Evolutionary conservation across 768 basidiomycete genomes (phyloP), one percentile per base, ranked within the genome.

Genomic region (Hygrophorus russula): DNA sequence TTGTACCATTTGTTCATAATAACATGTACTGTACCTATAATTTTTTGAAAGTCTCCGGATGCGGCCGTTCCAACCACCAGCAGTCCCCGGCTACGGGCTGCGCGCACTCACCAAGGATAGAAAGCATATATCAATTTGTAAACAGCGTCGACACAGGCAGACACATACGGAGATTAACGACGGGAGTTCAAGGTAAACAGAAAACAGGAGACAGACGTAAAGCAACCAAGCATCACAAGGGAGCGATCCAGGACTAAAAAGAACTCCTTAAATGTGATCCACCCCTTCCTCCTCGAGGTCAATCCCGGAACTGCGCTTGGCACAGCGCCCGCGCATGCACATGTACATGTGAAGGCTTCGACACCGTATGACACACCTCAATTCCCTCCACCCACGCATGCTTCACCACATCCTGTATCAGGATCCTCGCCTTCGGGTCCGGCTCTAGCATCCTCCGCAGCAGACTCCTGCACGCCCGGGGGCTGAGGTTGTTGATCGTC

Each of bases 371-470:
- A 60, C 91, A 96, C 11, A 93, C 77, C 65, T 92, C 84, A 50
- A 96, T 85, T 24, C 69, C 59, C 62, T 74, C 63, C 42, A 94
- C 65, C 92, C 92, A 97, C 46, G 78, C 52, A 52, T 92, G 77
- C 50, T 67, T 68, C 47, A 92, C 66, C 43, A 84, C 76, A 43
- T 90, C 85, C 52, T 97, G 92, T 51, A 94, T 85, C 38, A 75
- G 64, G 44, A 68, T 68, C 19, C 94, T 69, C 36, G 68, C 59
- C 59, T 82, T 82, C 17, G 93, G 90, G 55, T 96, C 82, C 2
- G 94, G 96, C 58, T 98, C 91, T 44, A 99, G 74, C 93, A 99
- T 98, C 67, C 78, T 78, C 54, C 92, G 78, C 41, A 97, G 76
- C 46, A 97, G 62, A 27, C 73, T 68, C 31, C 94, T 70, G 53